Conservation (phyloP, 495 filamentous ascomycete genomes). For the Aspergillus bertholletiae region DNA sequence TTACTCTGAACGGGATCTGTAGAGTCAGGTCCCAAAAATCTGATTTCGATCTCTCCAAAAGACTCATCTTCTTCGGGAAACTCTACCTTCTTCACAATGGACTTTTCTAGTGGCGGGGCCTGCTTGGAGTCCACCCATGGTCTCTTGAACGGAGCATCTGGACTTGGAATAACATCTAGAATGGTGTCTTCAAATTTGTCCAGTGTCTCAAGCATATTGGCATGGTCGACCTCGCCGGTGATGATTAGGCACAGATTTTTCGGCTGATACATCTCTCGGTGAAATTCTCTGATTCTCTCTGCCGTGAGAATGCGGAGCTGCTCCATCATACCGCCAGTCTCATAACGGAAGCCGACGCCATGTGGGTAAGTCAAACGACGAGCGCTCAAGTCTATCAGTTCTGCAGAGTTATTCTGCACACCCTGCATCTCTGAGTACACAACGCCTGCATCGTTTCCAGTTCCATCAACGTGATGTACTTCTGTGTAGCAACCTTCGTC, state of each 20-base stretch:
- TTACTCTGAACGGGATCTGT: constrained; percentile 55
- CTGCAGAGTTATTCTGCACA: constrained; percentile 74
- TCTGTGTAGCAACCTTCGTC: constrained; percentile 94
- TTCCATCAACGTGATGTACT: constrained; percentile 91
- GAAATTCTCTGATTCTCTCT: constrained; percentile 86
- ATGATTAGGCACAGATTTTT: constrained; percentile 91
- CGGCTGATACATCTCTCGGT: constrained; percentile 96
- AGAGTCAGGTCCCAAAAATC: constrained; percentile 79
- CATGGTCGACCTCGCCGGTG: constrained; percentile 84
- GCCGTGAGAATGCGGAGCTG: constrained; percentile 78
- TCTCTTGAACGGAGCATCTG: constrained; percentile 72
- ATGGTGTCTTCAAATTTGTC: constrained; percentile 88
- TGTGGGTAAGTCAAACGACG: constrained; percentile 81
- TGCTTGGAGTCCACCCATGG: constrained; percentile 89
- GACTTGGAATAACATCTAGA: constrained; percentile 70
- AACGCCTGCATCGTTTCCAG: constrained; percentile 92
- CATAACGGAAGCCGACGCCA: constrained; percentile 87
- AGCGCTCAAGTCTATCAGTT: constrained; percentile 80
- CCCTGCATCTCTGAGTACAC: constrained; percentile 99
- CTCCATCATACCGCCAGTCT: constrained; percentile 97
- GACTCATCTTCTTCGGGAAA: constrained; percentile 98
- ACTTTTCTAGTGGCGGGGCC: constrained; percentile 64
- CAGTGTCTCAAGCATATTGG: constrained; percentile 71
- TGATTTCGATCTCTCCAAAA: constrained; percentile 77
- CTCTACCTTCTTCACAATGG: constrained; percentile 69